Evolutionary conservation across 306 rosid genomes (phyloP).

Genomic region (Pachyrhizus erosus): DNA sequence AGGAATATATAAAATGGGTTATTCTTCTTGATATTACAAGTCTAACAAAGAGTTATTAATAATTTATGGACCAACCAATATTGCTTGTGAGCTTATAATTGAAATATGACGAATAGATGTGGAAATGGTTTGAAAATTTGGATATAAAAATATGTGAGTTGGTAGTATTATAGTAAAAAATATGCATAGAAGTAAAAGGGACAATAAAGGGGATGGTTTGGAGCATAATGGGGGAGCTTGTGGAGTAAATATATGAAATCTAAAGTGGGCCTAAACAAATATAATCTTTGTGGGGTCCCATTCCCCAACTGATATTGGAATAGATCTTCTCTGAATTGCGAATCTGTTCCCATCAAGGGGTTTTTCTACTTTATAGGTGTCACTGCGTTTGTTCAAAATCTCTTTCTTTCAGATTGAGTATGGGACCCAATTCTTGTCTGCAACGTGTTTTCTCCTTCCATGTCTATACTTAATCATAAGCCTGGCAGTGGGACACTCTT

Average conservation of each 20-base stretch:
- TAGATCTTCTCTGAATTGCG: constrained; percentile 55
- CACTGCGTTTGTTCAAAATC: constrained; percentile 9
- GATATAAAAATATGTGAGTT: neutral
- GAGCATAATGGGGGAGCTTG: constrained; percentile 20
- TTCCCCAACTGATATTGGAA: constrained; percentile 27
- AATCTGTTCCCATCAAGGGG: constrained; percentile 59
- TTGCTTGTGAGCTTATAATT: neutral
- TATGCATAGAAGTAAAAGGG: neutral
- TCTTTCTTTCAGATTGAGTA: constrained; percentile 46
- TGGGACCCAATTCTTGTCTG: constrained; percentile 55
- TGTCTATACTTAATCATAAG: neutral
- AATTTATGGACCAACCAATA: neutral
- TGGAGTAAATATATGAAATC: constrained; percentile 38
- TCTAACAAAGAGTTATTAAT: neutral
- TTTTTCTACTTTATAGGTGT: constrained; percentile 7
- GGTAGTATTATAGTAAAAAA: neutral
- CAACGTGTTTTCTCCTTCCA: constrained; percentile 52
- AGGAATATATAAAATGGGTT: neutral
- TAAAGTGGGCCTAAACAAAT: constrained; percentile 39
- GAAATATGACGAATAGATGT: neutral
- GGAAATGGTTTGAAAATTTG: neutral
- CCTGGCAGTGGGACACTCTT: neutral
- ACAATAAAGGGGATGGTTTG: constrained; percentile 23
- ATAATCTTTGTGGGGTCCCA: constrained; percentile 51
- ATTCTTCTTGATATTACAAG: neutral